These are phyloP conservation scores for Stereocaulon alpinum DNA, from an alignment of 495 filamentous ascomycete genomes.

Conservation along the genomic window DNA sequence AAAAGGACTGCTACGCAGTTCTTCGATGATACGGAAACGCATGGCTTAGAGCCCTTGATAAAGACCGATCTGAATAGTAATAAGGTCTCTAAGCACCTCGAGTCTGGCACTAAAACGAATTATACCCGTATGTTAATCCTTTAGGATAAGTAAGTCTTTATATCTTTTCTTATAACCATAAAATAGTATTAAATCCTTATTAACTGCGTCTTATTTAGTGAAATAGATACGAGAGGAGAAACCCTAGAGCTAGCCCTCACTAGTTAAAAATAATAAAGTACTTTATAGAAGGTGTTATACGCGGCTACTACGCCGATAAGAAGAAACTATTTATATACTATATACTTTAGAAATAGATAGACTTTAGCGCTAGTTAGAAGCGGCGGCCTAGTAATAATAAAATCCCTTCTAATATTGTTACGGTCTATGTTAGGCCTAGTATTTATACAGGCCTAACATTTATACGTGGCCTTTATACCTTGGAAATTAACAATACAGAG, in stretches of 20 bases:
- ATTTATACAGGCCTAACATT: too few relatives aligned
- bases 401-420: conserved; percentile 6
- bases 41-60: conserved; percentile 5
- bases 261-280: too few relatives aligned
- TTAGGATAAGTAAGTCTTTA: too few relatives aligned
- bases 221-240: too few relatives aligned
- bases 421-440: conserved; percentile 9
- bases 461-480: too few relatives aligned
- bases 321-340: conserved; percentile 4
- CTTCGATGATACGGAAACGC: conserved; percentile 13
- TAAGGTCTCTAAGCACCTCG: conserved; percentile 10
- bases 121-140: conserved; percentile 9
- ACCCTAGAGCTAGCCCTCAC: too few relatives aligned
- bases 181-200: too few relatives aligned
- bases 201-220: too few relatives aligned
- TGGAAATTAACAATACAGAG: too few relatives aligned
- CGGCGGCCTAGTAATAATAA: conserved; percentile 8
- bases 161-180: too few relatives aligned
- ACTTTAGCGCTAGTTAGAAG: conserved; percentile 14
- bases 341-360: conserved; percentile 6
- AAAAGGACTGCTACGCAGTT: conserved; percentile 15
- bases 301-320: not conserved
- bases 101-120: conserved; percentile 5
- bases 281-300: not conserved
- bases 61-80: conserved; percentile 12